phyloP scores from a whole-genome alignment of 805 yeast genomes.

The Lipomyces anomalus region DNA sequence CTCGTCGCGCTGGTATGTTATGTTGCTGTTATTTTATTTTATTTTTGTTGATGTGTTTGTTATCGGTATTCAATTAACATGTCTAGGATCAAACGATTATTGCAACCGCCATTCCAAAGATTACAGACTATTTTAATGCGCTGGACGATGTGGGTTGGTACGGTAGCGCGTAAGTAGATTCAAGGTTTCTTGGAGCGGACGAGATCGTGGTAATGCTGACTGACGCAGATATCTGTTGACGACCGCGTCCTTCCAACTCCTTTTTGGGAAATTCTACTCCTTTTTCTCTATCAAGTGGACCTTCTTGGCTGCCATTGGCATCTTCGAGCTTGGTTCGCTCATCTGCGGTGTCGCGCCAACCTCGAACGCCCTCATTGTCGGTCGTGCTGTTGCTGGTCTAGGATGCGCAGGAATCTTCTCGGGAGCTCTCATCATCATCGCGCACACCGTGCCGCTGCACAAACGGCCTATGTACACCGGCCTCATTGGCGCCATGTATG shows the following conservation, averaged over 20 bases:
- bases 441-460: constrained; percentile 47
- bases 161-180: background rate
- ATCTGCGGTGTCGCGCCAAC: constrained; percentile 10
- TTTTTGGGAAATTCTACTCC: constrained; percentile 6
- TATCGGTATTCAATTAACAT: background rate
- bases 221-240: constrained; percentile 5
- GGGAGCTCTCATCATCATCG: constrained; percentile 48
- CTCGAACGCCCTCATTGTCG: constrained; percentile 61
- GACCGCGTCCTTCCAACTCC: constrained; percentile 6
- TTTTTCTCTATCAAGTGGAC: constrained; percentile 4
- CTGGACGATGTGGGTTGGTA: constrained; percentile 11
- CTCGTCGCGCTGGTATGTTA: constrained; percentile 9
- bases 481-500: constrained; percentile 30
- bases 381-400: constrained; percentile 61
- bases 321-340: constrained; percentile 36
- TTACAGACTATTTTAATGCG: constrained; percentile 5
- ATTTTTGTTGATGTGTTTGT: background rate
- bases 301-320: constrained; percentile 29
- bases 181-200: no score
- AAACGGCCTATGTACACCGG: constrained; percentile 23
- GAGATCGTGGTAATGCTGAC: no score
- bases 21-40: background rate
- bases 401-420: constrained; percentile 67
- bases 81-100: constrained; percentile 7
- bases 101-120: constrained; percentile 9